Evolutionary conservation across 257 asterid species (phyloP), one percentile per base, ranked within the genome.

Genomic region (Hygrophila difformis): DNA sequence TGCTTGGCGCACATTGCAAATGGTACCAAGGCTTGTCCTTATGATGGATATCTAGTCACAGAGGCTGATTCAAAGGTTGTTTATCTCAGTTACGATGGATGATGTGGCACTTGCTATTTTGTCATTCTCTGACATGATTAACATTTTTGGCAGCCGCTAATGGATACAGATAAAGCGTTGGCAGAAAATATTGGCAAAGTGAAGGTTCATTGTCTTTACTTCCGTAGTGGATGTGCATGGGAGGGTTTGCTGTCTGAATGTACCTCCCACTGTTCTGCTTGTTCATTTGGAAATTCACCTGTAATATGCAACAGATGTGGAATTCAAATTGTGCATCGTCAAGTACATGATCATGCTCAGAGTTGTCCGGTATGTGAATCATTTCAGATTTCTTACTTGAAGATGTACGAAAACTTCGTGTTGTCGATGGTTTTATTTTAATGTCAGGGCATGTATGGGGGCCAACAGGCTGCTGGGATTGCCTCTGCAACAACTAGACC

Each of bases 261-360:
- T 53, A 48, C 79, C 21, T 60, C 82, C 35, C 98, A 89, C 60
- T 87, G 93, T 60, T 59, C 91, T 42, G 73, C 60, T 14, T 89
- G 96, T 49, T 40, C 88, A 54, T 85, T 77, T 68, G 98, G 96
- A 28, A 72, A 74, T 49, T 79, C 94, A 18, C 88, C 94, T 2
- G 96, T 89, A 34, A 66, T 89, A 61, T 89, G 98, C 76, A 77
- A 85, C 66, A 62, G 82, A 65, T 89, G 98, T 53, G 92, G 93
- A 1, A 44, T 82, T 57, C 94, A 82, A 67, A 78, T 85, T 64
- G 78, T 79, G 66, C 94, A 85, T 72, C 93, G 93, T 33, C 88
- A 85, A 77, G 94, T 86, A 10, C 87, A 82, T n/a, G 96, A 89
- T n/a, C 98, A 89, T 54, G 98, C 94, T 8, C 84, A 69, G 66